phyloP scores from a whole-genome alignment of 1,139 yeast species.

The Suhomyces coccinellae region DNA sequence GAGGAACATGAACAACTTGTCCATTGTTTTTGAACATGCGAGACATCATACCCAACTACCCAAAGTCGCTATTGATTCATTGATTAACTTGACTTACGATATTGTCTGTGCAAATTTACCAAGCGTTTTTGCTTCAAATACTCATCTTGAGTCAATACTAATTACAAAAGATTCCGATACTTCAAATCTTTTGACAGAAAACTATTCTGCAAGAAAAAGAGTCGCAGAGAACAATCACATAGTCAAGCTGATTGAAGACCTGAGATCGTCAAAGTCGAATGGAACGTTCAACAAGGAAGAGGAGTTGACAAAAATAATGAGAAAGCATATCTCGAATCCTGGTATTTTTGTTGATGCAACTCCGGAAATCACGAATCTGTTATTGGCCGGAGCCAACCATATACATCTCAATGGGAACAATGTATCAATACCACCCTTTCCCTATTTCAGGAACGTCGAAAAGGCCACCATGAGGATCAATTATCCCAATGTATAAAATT shows the following conservation, averaged over 20 bases:
- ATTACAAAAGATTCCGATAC: constrained; percentile 26
- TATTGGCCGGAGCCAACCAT: constrained; percentile 30
- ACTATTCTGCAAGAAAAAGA: constrained; percentile 26
- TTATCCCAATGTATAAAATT: constrained; percentile 26
- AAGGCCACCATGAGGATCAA: constrained; percentile 45
- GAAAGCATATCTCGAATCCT: constrained; percentile 60
- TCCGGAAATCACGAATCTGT: constrained; percentile 56
- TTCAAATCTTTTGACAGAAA: constrained; percentile 31
- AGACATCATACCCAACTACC: constrained; percentile 50
- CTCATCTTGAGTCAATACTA: constrained; percentile 21
- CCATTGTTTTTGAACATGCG: constrained; percentile 43
- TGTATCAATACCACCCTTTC: constrained; percentile 42
- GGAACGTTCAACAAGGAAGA: constrained; percentile 21
- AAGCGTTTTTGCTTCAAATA: constrained; percentile 14
- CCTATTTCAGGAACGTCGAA: constrained; percentile 63
- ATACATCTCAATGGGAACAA: constrained; percentile 25
- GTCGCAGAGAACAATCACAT: constrained; percentile 24
- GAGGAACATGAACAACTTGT: constrained; percentile 45
- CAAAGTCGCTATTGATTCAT: constrained; percentile 43
- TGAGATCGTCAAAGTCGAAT: constrained; percentile 8
- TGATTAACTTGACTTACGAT: constrained; percentile 21
- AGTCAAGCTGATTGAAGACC: constrained; percentile 18
- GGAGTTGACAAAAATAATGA: constrained; percentile 34
- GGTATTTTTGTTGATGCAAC: constrained; percentile 51
- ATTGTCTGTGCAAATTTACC: constrained; percentile 28